Conservation (phyloP, 2,329 filamentous ascomycete genomes). For the Phialemonium atrogriseum region DNA sequence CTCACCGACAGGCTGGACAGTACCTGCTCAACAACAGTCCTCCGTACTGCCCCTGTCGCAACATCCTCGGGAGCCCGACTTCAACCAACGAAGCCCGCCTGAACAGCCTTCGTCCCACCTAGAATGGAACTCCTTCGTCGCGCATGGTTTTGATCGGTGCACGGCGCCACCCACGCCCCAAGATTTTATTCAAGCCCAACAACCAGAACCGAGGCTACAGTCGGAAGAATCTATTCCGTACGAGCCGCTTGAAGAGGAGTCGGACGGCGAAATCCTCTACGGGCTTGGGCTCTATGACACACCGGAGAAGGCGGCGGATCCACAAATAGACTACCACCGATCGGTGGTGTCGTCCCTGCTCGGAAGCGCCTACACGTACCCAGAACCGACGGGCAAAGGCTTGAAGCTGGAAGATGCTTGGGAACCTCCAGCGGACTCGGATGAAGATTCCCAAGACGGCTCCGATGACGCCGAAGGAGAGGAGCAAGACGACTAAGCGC, state of each 20-base stretch:
- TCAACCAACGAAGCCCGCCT: background rate
- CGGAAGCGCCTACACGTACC: slow-evolving; percentile 35
- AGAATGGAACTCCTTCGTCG: slow-evolving; percentile 38
- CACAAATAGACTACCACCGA: slow-evolving; percentile 44
- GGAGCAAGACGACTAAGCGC: slow-evolving; percentile 19
- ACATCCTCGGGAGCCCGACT: too few species aligned
- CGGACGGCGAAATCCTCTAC: slow-evolving; percentile 63
- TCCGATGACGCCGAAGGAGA: slow-evolving; percentile 31
- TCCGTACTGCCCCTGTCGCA: too few species aligned
- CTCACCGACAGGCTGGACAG: slow-evolving; percentile 29
- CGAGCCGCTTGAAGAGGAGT: slow-evolving; percentile 40
- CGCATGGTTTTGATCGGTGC: slow-evolving; percentile 32
- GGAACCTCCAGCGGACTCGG: slow-evolving; percentile 57
- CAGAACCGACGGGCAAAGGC: slow-evolving; percentile 56
- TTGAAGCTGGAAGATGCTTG: slow-evolving; percentile 75
- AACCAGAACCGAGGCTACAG: slow-evolving; percentile 34
- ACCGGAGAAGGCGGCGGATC: slow-evolving; percentile 48
- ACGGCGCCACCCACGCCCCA: slow-evolving; percentile 54
- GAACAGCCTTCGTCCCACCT: slow-evolving; percentile 8
- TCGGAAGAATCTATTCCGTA: slow-evolving; percentile 42
- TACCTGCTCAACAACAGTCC: too few species aligned
- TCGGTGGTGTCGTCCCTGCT: slow-evolving; percentile 47
- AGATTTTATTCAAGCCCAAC: slow-evolving; percentile 44
- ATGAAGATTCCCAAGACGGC: slow-evolving; percentile 46
- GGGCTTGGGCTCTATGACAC: slow-evolving; percentile 76